Percentiles rank a stretch among this genome's conserved stretches.
These are phyloP conservation scores for Diplodia seriata DNA, from an alignment of 2,329 filamentous ascomycete species.

Conservation along the genomic window DNA sequence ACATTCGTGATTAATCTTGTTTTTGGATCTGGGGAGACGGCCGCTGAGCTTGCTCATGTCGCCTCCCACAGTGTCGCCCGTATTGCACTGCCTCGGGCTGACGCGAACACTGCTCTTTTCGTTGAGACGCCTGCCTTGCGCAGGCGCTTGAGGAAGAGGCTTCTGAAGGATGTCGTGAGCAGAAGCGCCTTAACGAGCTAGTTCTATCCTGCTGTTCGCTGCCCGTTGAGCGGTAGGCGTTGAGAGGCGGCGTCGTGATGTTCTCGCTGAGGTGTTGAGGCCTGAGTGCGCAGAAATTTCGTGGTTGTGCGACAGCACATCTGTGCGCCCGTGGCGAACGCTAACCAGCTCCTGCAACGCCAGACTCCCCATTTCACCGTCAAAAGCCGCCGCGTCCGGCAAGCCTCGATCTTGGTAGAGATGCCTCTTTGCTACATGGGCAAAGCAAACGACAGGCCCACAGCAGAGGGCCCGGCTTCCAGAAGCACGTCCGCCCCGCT, in stretches of 20 bases:
- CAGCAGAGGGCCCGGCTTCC: not conserved
- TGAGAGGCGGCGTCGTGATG: not conserved
- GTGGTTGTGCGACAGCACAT: not conserved
- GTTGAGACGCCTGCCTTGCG: slow-evolving; percentile 21
- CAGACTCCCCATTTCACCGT: not conserved
- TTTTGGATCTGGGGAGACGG: slow-evolving; percentile 21
- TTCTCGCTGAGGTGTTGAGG: not conserved
- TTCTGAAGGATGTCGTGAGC: too few relatives aligned
- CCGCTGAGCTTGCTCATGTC: slow-evolving; percentile 30
- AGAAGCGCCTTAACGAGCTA: too few relatives aligned
- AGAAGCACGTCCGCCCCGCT: not conserved
- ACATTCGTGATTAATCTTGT: slow-evolving; percentile 22
- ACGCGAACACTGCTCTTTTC: slow-evolving; percentile 27
- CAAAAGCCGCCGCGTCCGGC: not conserved
- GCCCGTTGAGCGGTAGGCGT: too few relatives aligned
- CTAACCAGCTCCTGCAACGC: not conserved
- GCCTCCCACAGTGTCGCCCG: slow-evolving; percentile 24
- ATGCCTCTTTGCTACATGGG: not conserved
- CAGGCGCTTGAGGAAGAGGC: slow-evolving; percentile 26
- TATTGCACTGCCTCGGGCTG: slow-evolving; percentile 28
- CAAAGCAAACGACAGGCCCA: not conserved
- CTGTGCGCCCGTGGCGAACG: slow-evolving; percentile 5
- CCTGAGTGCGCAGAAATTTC: not conserved
- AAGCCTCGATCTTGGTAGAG: not conserved
- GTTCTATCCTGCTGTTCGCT: too few relatives aligned